A percentile compares a stretch with the other conserved stretches of the same genome.
These are phyloP conservation scores for Pisolithus albus DNA, from an alignment of 768 basidiomycete genomes.

Conservation along the genomic window DNA sequence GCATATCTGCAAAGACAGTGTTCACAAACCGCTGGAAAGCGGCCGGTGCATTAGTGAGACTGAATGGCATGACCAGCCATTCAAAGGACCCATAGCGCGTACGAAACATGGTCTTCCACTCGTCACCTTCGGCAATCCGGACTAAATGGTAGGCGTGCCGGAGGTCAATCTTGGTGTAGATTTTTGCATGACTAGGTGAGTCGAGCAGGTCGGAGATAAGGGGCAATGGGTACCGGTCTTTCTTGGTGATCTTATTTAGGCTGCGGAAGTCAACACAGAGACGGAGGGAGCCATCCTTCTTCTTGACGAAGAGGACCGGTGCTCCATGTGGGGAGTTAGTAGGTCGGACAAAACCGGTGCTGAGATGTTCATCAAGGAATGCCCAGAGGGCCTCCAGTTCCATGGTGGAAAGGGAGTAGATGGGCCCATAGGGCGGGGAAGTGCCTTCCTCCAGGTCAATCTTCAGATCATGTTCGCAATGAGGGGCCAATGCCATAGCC, in stretches of 20 bases:
- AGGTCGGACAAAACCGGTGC: neutral
- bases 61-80: too few species aligned
- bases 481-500: neutral
- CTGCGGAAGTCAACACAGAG: too few species aligned
- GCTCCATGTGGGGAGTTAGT: neutral
- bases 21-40: too few species aligned
- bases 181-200: neutral
- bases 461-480: neutral
- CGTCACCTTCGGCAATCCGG: neutral
- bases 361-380: conserved; percentile 32
- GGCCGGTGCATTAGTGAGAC: too few species aligned
- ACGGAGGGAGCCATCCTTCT: too few species aligned
- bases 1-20: too few species aligned
- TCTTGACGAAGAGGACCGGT: neutral
- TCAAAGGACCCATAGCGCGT: too few species aligned
- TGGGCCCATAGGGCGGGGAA: neutral
- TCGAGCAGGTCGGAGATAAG: neutral
- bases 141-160: conserved; percentile 2
- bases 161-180: conserved; percentile 27
- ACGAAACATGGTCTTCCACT: conserved; percentile 11
- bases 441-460: neutral
- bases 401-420: neutral
- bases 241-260: neutral
- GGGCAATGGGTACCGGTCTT: conserved; percentile 30
- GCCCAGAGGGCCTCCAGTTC: conserved; percentile 29